These are phyloP conservation scores for Pseudogymnoascus sp. DNA, from an alignment of 2,329 filamentous ascomycete species.

Conservation along the genomic window DNA sequence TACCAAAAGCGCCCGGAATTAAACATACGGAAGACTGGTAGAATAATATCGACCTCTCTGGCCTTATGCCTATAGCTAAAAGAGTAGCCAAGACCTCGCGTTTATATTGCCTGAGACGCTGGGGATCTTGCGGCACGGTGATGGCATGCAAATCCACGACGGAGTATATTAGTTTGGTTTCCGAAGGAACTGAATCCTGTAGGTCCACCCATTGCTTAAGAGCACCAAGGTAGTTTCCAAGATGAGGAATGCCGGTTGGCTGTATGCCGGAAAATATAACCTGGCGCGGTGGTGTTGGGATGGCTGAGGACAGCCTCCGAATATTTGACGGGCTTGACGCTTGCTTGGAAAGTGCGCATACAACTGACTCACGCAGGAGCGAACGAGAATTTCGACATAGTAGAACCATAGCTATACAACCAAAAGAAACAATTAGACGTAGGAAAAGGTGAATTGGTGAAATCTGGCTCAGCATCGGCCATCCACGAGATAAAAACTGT, in stretches of 20 bases:
- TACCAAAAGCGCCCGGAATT: not conserved
- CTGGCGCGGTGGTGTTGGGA: constrained; percentile 20
- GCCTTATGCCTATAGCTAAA: constrained; percentile 77
- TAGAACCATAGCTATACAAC: not conserved
- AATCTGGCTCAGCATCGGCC: not conserved
- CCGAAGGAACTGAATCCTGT: constrained; percentile 55
- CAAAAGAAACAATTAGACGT: not conserved
- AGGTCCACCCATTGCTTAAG: constrained; percentile 78
- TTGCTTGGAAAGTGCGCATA: constrained; percentile 1
- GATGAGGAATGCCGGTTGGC: constrained; percentile 85
- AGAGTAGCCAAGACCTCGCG: constrained; percentile 72
- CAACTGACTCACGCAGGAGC: not conserved
- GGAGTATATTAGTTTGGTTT: constrained; percentile 68
- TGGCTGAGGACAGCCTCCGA: not conserved
- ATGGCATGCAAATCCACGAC: constrained; percentile 93
- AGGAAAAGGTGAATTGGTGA: not conserved
- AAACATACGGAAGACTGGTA: constrained; percentile 65
- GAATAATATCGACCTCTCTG: constrained; percentile 71
- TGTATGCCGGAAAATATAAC: constrained; percentile 94
- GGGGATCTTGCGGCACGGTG: constrained; percentile 64
- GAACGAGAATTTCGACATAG: not conserved
- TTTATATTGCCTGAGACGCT: constrained; percentile 55
- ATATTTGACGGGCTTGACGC: not conserved
- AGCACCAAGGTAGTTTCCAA: constrained; percentile 93
- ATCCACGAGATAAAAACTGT: not conserved